Conservation (phyloP, 257 asterid genomes). For the Nicotiana paniculata region DNA sequence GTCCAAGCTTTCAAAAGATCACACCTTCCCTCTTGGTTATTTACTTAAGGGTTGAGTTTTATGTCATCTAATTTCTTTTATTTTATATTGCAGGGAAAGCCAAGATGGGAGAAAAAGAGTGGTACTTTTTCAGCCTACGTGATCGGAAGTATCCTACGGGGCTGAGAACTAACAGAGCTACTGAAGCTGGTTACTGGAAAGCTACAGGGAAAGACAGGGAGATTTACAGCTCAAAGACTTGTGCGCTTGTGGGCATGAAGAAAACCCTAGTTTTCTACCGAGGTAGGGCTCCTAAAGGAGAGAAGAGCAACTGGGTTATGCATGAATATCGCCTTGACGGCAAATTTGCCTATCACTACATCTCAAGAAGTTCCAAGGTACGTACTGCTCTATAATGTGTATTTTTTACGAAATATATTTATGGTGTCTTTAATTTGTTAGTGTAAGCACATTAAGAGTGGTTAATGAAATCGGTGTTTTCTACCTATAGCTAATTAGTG, state of each 20-base stretch:
- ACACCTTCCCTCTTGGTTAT: neutral
- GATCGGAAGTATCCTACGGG: conserved; percentile 93
- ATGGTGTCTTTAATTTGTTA: too few species aligned
- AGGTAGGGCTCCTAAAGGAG: conserved; percentile 88
- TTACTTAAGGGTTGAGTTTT: neutral
- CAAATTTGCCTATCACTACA: conserved; percentile 63
- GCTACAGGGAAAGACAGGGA: conserved; percentile 94
- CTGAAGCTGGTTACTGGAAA: conserved; percentile 96
- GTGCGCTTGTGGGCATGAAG: conserved; percentile 90
- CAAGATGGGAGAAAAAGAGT: conserved; percentile 85
- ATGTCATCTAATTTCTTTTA: neutral
- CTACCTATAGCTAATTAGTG: neutral
- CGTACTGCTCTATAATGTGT: neutral
- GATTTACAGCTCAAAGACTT: conserved; percentile 59
- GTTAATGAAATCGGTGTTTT: too few species aligned
- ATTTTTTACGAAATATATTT: too few species aligned
- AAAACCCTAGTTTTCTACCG: conserved; percentile 91
- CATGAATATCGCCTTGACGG: conserved; percentile 93
- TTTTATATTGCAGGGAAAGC: conserved; percentile 41
- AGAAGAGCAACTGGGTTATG: conserved; percentile 91
- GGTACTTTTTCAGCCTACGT: conserved; percentile 86
- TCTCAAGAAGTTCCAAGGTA: conserved; percentile 71
- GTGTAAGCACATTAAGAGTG: too few species aligned
- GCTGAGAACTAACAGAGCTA: conserved; percentile 80
- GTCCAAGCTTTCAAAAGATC: neutral